Evolutionary conservation across 768 basidiomycete genomes (phyloP), one percentile per base, ranked within the genome.

Genomic region (Rhizopogon vulgaris): DNA sequence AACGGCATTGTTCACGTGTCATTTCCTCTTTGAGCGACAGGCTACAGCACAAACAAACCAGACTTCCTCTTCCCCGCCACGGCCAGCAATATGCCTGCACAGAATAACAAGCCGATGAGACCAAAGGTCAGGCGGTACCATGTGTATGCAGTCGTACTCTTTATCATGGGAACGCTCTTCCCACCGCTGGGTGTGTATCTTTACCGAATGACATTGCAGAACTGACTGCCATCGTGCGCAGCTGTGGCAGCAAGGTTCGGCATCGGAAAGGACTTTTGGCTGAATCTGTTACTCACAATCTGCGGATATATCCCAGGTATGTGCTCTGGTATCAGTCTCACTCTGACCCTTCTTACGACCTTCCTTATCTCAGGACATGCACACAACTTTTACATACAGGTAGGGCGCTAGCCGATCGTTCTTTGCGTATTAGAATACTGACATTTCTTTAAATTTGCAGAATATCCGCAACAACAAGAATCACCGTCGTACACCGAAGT

Each of bases 391-490:
- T 93, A 93, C 73, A 90, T 93, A 53, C 89, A 90, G 78, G 87
- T 86, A 63, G 40, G 63, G 50, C 28, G 24, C 41, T 22, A 39
- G 14, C 3, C 25, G 14, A 51, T 6, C 42, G 18, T 37, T 43
- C 47, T 6, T 38, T 42, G 48, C 39, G 41, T 53, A 15, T 34
- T 14, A 3, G 9, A 46, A 22, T 15, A 10, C 45, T 46, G 15
- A 58, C 51, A 27, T 56, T 43, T 41, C 59, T 36, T 36, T 52
- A 9, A 17, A 49, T 45, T 25, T 49, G 18, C 65, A 97, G 85
- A 96, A 96, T 69, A 84, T 97, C 58, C 78, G 94, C 52, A 97
- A 96, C 73, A 97, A 97, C 76, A 91, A 94, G 76, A 94, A 83
- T 60, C 80, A 89, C 64, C 76, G 78, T 12, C 84, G 94, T 40